Percentiles rank a stretch among this genome's conserved stretches.
Conservation (phyloP, 345 rosid species). For the Ailanthus altissimus region DNA sequence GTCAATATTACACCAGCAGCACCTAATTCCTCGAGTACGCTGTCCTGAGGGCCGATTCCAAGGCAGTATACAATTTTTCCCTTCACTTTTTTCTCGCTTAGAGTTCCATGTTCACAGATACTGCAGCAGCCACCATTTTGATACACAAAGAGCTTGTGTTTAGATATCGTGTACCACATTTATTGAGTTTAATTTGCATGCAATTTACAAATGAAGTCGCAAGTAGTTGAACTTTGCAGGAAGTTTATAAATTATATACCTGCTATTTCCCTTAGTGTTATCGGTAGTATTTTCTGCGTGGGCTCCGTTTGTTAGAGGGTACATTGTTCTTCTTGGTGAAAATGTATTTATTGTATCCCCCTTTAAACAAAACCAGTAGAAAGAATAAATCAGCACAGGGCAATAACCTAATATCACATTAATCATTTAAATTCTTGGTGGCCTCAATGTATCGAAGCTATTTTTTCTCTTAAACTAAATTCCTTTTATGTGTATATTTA, state of each 20-base stretch:
- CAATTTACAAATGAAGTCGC: too few relatives aligned
- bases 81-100: constrained; percentile 51
- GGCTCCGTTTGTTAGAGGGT: constrained; percentile 65
- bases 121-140: constrained; percentile 29
- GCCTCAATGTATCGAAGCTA: too few relatives aligned
- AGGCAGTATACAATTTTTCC: constrained; percentile 73
- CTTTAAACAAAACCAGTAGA: constrained; percentile 25
- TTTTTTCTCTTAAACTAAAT: too few relatives aligned
- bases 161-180: too few relatives aligned
- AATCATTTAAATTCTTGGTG: too few relatives aligned
- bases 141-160: too few relatives aligned
- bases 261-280: constrained; percentile 42
- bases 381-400: too few relatives aligned
- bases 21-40: constrained; percentile 36
- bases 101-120: constrained; percentile 59
- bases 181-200: too few relatives aligned
- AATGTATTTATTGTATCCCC: constrained; percentile 73
- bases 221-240: too few relatives aligned
- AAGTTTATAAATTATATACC: constrained; percentile 33
- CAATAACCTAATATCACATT: too few relatives aligned
- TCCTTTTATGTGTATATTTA: too few relatives aligned
- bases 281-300: constrained; percentile 46
- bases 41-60: constrained; percentile 47
- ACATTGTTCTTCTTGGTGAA: constrained; percentile 46
- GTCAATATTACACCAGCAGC: constrained; percentile 63